Evolutionary conservation across 2,329 filamentous ascomycete species (phyloP), one percentile per base, ranked within the genome.

Genomic region (Aspergillus piperis): DNA sequence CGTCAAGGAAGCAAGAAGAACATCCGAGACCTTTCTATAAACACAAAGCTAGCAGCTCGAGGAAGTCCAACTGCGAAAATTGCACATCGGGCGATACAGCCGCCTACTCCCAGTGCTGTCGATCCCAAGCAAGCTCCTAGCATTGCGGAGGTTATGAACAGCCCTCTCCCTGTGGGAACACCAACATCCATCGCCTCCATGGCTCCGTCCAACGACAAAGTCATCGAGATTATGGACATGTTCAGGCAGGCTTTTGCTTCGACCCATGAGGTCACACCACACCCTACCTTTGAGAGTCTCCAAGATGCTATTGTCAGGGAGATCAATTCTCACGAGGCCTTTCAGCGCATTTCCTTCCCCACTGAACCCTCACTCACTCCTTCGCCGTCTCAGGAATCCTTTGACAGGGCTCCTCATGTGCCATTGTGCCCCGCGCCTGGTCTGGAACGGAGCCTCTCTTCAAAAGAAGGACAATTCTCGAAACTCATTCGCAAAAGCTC

Each of bases 291-390:
- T 56, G 77, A 79, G 61, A 74, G 73, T 5, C 64, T 79, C 13
- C 76, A 79, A 59, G 77, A 79, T 66, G 71, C 76, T 15, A 79
- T 79, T 41, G 67, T 79, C 32, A 75, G 77, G 8, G 77, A 79
- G 58, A 77, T 79, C 54, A 79, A 79, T 57, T 79, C 75, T 3
- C 77, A 79, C 51, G 77, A 79, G 57, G 77, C 77, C 11, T 79
- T 79, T 59, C 73, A 68, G 27, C 68, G 66, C 15, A 69, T 77
- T 0, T 72, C 74, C 36, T 53, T 71, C 47, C 72, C 75, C 13
- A 44, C 62, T n/a, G 74, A 74, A 1, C 70, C 73, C 27, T 69
- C 68, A 6, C 75, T 75, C 51, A 77, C 74, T 0, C 75, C 75
- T 8, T 67, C 69, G 2, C 53, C 68, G 17, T 67, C 64, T 3